These are phyloP conservation scores for Chlorella sp. DNA, from an alignment of 139 green algal species.

Conservation along the genomic window DNA sequence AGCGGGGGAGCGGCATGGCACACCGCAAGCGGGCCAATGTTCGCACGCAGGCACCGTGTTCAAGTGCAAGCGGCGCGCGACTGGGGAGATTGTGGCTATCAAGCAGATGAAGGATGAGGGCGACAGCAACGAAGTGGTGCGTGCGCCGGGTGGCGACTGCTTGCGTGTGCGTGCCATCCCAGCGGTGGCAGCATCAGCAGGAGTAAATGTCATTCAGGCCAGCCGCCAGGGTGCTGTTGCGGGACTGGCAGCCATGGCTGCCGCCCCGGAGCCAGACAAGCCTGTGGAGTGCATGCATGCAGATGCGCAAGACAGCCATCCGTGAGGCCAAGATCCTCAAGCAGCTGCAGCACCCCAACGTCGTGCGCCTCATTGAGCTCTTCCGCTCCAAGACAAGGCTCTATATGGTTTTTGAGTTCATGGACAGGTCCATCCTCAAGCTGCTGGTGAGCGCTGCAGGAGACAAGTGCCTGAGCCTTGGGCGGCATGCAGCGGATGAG, in stretches of 20 bases:
- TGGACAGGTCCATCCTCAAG: conserved; percentile 1
- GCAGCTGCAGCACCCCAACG: conserved; percentile 9
- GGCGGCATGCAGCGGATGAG: too few species aligned
- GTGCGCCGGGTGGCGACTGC: background rate
- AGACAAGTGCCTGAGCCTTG: too few species aligned
- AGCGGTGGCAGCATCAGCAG: background rate
- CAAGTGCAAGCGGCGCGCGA: background rate
- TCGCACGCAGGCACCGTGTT: conserved; percentile 7
- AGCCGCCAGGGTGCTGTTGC: background rate
- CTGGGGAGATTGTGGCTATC: background rate
- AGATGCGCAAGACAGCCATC: conserved; percentile 6
- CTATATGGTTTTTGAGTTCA: conserved; percentile 9
- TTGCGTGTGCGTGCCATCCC: background rate
- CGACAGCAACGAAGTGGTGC: too few species aligned
- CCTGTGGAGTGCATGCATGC: too few species aligned
- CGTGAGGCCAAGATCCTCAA: conserved; percentile 7
- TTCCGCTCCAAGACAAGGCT: conserved; percentile 4
- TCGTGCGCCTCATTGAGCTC: conserved; percentile 2
- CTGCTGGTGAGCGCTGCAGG: background rate
- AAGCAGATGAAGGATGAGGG: conserved; percentile 3
- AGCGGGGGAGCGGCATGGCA: too few species aligned
- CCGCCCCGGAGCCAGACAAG: too few species aligned
- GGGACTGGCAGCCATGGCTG: background rate
- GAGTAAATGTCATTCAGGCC: background rate
- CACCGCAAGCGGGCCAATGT: too few species aligned